Conservation (phyloP, 2,329 filamentous ascomycete genomes). For the Pleoardoris graminearum region DNA sequence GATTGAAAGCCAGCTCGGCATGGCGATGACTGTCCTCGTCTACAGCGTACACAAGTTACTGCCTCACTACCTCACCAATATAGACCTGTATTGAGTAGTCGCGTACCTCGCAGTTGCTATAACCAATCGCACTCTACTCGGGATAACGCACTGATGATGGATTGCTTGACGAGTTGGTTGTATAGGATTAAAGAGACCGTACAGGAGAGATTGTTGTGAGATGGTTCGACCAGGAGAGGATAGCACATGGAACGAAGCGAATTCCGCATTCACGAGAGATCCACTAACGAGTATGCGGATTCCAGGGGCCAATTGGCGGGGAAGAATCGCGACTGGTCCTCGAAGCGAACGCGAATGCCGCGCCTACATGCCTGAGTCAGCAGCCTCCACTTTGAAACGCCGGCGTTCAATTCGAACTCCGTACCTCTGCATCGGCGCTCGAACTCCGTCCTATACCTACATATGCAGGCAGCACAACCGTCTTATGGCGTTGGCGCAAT, state of each 20-base stretch:
- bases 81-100: neutral
- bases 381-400: neutral
- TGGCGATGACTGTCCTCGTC: neutral
- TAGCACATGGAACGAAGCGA: neutral
- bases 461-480: neutral
- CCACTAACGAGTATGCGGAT: neutral
- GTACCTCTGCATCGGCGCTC: neutral
- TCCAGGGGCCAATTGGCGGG: neutral
- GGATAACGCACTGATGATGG: too few species aligned
- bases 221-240: too few species aligned
- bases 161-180: too few species aligned
- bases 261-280: neutral
- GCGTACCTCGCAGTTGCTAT: neutral
- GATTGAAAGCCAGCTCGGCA: neutral
- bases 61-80: slow-evolving; percentile 1
- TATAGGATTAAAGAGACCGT: too few species aligned
- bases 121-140: neutral
- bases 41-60: slow-evolving; percentile 1
- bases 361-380: neutral
- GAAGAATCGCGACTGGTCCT: neutral
- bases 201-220: too few species aligned
- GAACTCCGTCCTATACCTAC: slow-evolving; percentile 3
- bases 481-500: neutral
- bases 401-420: neutral
- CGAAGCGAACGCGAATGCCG: neutral